A percentile compares a stretch with the other conserved stretches of the same genome.
phyloP scores from a whole-genome alignment of 2,329 filamentous ascomycete species.

The Calonectria honghensis region DNA sequence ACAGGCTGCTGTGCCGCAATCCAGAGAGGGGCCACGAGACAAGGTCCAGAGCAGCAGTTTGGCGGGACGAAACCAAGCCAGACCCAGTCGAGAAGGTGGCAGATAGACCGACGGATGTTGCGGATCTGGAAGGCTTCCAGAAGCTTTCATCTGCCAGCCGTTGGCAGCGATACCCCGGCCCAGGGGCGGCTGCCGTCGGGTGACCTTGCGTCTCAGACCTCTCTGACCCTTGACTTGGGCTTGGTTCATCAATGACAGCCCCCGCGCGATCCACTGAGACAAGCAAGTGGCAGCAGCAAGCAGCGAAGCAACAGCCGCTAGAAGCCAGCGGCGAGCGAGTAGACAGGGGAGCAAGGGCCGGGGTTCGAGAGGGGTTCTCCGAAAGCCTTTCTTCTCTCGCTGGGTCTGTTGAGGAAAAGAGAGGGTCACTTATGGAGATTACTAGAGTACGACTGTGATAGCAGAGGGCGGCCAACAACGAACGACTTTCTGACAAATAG shows the following conservation, averaged over 20 bases:
- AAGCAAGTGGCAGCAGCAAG: conserved; percentile 2
- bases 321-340: not conserved
- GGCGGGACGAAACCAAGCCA: conserved; percentile 21
- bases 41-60: conserved; percentile 11
- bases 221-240: conserved; percentile 6
- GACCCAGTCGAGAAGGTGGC: conserved; percentile 27
- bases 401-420: not conserved
- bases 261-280: conserved; percentile 37
- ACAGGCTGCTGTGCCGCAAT: conserved; percentile 29
- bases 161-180: conserved; percentile 18
- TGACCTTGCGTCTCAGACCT: conserved; percentile 7
- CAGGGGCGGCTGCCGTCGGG: conserved; percentile 22
- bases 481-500: not conserved
- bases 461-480: not conserved
- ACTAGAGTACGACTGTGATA: not conserved
- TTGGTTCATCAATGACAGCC: conserved; percentile 30
- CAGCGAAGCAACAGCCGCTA: not conserved
- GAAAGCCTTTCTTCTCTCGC: not conserved
- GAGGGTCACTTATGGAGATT: conserved; percentile 16
- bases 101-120: conserved; percentile 32
- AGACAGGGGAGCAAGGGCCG: conserved; percentile 13
- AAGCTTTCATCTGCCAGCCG: conserved; percentile 42
- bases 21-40: conserved; percentile 19
- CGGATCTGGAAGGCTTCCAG: conserved; percentile 53
- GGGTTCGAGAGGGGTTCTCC: conserved; percentile 4